These are phyloP conservation scores for Arctium lappa DNA, from an alignment of 129 eudicot genomes.

Conservation along the genomic window DNA sequence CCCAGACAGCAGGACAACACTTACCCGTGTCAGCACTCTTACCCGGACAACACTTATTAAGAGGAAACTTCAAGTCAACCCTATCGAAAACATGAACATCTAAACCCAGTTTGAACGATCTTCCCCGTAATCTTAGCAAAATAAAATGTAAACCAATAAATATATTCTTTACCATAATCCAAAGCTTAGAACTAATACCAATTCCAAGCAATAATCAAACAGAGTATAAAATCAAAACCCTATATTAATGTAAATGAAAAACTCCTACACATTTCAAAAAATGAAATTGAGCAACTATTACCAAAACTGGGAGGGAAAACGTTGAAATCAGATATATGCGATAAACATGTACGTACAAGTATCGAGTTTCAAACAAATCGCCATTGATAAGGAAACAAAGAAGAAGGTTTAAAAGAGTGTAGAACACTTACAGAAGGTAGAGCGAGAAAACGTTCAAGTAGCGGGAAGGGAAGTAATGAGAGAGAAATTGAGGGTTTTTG, in stretches of 20 bases:
- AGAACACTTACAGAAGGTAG: slow-evolving; percentile 6
- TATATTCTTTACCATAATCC: background rate
- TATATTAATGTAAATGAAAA: background rate
- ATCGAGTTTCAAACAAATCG: background rate
- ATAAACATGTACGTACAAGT: background rate
- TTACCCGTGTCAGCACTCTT: no score
- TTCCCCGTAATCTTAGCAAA: background rate
- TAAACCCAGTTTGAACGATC: background rate
- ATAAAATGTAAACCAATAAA: background rate
- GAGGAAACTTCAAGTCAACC: background rate
- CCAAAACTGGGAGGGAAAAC: background rate
- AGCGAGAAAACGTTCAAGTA: background rate
- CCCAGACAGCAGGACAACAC: no score
- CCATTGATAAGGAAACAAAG: background rate
- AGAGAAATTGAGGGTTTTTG: background rate
- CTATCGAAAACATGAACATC: background rate
- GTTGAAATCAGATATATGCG: background rate
- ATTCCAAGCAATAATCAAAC: background rate
- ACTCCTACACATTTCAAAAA: background rate
- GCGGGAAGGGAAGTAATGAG: slow-evolving; percentile 5
- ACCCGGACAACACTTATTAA: no score
- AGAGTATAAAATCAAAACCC: background rate
- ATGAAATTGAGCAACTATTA: no score
- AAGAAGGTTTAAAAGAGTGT: background rate
- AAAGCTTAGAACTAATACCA: background rate